Evolutionary conservation across 2,329 filamentous ascomycete genomes (phyloP), one percentile per base, ranked within the genome.

Genomic region (Diaporthe vexans): DNA sequence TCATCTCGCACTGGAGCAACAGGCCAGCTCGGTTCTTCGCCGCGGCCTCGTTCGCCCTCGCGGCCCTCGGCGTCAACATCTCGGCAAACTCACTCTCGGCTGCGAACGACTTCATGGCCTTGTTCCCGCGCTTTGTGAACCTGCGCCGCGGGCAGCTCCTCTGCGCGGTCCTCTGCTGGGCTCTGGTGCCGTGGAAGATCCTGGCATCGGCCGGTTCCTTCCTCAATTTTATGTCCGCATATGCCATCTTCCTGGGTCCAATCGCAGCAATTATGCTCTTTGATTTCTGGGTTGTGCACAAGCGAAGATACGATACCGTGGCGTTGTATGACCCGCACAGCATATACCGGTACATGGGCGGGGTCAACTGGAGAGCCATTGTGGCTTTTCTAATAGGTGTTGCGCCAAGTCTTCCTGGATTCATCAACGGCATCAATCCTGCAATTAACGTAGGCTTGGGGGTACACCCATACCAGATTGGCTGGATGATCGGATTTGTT

Each of bases 131-230:
- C 51, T 90, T 85, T 77, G 81, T 90, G 78, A 89, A 90, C 79
- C 87, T 89, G 73, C 82, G 85, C 21, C 83, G 87, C 3, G 87
- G 86, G 0, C 84, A 85, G 33, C 77, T 88, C 3, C 77, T 89
- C n/a, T 84, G 57, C 24, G 13, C 84, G 1, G 76, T 86, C 0
- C 76, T 86, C 73, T 81, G 84, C 8, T 90, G 88, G 88, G 83
- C 84, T 5, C 83, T 90, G 58, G 88, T 89, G 1, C 88, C 88
- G 0, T 90, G 88, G 89, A 89, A 89, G 79, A 90, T 91, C 71
- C 82, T 90, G 15, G 82, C 79, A 8, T 87, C 85, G 0, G 88
- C 78, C 78, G 89, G 70, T 11, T 73, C 69, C 0, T 75, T 76
- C 52, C 61, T 76, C 1, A 86, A 86, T 59, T 91, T 91, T 81